Base-by-base conservation (phyloP, 805 yeast genomes). In the Lachancea lanzarotensis region DNA sequence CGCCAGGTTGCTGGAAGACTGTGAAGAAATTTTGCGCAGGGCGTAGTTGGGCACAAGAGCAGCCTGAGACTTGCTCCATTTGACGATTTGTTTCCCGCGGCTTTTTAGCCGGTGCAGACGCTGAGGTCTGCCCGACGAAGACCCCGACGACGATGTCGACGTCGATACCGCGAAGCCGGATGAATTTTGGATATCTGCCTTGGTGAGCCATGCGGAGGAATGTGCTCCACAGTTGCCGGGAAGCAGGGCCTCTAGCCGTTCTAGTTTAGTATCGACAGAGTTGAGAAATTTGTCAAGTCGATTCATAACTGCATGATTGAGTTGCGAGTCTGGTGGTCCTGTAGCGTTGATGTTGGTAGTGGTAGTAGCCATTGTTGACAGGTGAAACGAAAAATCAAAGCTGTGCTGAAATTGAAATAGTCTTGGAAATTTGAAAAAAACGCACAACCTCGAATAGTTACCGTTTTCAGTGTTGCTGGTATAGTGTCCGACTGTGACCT, bases 41-140 rank as follows among this genome's bases (percentile, higher is more conserved):
- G 39, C 46, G 19, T 35, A 18, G 10, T 26, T 34, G 19, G 40
- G 42, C 11, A 15, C 45, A 6, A 33, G 40, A 12, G 40, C 36
- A 25, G 36, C 45, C 31, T 43, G 43, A 11, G 37, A 32, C 25
- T 27, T 36, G 37, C 41, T 25, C 47, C 47, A 47, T 25, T 35
- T 40, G 15, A 47, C 35, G 22, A 47, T 35, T 33, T 37, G 40
- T 19, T 42, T 38, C 25, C 50, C 50, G 17, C 50, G 45, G 33
- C 38, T 45, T 22, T 38, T 35, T 18, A 47, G 32, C 43, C 32
- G 30, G 40, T 38, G 39, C 25, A 47, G 34, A 15, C 47, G 43
- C 27, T 39, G 50, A 18, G 42, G 29, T 12, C 13, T 11, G 7
- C 15, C 13, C 7, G 31, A 29, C 5, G 31, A 29, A n/a, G n/a